These are phyloP conservation scores for Blastobotrys illinoisensis DNA, from an alignment of 1,139 yeast species.

Conservation along the genomic window DNA sequence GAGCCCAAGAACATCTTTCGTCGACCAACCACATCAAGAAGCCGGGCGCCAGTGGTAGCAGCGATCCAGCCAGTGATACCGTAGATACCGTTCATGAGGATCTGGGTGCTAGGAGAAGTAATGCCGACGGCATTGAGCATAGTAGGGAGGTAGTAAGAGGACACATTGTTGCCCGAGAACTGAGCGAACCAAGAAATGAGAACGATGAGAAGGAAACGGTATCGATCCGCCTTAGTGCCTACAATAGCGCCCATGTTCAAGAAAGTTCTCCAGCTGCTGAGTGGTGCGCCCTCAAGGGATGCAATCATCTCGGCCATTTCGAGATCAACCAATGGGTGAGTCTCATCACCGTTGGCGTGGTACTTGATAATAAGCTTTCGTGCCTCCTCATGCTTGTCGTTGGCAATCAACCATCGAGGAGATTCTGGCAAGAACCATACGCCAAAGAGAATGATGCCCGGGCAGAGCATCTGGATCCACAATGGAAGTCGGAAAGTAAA, in stretches of 20 bases:
- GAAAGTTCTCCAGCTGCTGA: conserved; percentile 4
- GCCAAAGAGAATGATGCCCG: conserved; percentile 10
- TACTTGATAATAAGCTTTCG: conserved; percentile 20
- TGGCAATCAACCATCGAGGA: conserved; percentile 11
- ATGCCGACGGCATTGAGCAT: conserved; percentile 7
- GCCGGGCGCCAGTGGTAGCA: conserved; percentile 17
- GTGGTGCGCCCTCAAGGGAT: conserved; percentile 15
- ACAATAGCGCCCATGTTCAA: conserved; percentile 31
- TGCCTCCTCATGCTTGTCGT: conserved; percentile 27
- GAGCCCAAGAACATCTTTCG: conserved; percentile 17
- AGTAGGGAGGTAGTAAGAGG: conserved; percentile 7
- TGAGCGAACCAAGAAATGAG: conserved; percentile 36
- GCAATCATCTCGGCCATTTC: conserved; percentile 20
- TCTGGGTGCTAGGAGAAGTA: conserved; percentile 8
- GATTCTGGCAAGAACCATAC: conserved; percentile 11
- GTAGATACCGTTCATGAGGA: conserved; percentile 15
- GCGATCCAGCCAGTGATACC: conserved; percentile 13
- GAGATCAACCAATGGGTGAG: conserved; percentile 16
- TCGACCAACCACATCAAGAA: conserved; percentile 18
- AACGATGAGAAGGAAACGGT: conserved; percentile 25
- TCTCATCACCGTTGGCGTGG: conserved; percentile 22
- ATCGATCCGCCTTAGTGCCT: conserved; percentile 33
- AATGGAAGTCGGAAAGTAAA: conserved; percentile 11
- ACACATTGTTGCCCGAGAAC: conserved; percentile 31
- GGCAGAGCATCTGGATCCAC: conserved; percentile 13